Evolutionary conservation across 164 flowering plant genomes (phyloP), one percentile per base, ranked within the genome.

Genomic region (Aristolochia contorta): DNA sequence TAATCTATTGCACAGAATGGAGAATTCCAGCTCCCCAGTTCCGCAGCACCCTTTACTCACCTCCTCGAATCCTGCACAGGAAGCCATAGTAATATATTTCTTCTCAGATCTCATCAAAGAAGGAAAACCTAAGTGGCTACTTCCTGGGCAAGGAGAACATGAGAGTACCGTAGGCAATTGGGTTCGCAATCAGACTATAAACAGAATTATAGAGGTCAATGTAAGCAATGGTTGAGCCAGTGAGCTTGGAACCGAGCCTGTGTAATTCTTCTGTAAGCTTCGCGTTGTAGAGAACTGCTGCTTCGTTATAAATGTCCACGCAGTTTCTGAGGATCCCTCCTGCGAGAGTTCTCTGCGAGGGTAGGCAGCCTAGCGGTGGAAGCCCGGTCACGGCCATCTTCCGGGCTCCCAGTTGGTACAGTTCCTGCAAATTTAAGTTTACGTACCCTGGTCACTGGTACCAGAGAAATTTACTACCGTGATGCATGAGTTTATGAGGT

Each of bases 1-100:
- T 10, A 51, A 6, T 13, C 33, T 33, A 15, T 63, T 68, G 67
- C 71, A 68, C 4, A 58, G 18, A 7, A 63, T 6, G 1, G 58
- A 18, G n/a, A 16, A 6, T 22, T 68, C 71, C 15, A 63, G 1
- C 7, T 20, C 6, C 53, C 71, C 71, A n/a, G 59, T 52, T 0
- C 67, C 71, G 37, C 67, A 68, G n/a, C 71, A 68, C 6, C 67
- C 71, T 20, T 22, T 23, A n/a, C 58, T 54, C 21, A 27, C 58
- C 48, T 63, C 64, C 41, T 63, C 60, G 59, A 68, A 68, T 51
- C 71, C 71, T 68, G 58, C 2, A 50, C 43, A 37, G 43, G 43
- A 4, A 37, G 3, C 12, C 43, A n/a, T n/a, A 37, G 12, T 8
- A 37, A 37, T 8, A 37, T 37, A 32, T 37, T 37, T 37, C 12